Conservation (phyloP, 306 rosid genomes). For the Corylus americana region DNA sequence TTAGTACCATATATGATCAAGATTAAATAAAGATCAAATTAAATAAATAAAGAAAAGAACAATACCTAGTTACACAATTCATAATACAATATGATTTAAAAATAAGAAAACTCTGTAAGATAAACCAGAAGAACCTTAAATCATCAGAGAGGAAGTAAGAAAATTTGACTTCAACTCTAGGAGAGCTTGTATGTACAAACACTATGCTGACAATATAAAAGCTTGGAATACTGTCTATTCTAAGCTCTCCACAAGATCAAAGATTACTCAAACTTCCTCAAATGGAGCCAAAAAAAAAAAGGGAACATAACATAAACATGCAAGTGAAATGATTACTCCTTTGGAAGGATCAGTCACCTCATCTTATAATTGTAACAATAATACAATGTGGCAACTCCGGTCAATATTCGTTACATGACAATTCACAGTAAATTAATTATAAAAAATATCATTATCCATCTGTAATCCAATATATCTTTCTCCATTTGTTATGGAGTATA, state of each 20-base stretch:
- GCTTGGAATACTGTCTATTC: neutral
- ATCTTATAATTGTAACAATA: neutral
- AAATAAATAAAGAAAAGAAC: neutral
- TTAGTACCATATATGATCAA: constrained; percentile 30
- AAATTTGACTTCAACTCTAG: neutral
- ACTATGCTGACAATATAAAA: neutral
- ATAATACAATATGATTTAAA: neutral
- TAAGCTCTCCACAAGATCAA: neutral
- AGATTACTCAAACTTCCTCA: neutral
- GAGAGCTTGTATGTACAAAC: neutral
- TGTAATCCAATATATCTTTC: neutral
- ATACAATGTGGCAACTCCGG: neutral
- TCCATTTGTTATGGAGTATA: neutral
- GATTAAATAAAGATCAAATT: constrained; percentile 7
- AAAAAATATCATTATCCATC: neutral
- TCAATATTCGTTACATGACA: neutral
- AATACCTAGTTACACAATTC: neutral
- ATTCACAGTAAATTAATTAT: neutral
- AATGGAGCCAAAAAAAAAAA: neutral
- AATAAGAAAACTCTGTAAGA: neutral
- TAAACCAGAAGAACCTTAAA: neutral
- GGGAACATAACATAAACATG: neutral
- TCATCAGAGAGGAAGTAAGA: neutral
- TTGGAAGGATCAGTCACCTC: neutral
- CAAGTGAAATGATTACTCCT: neutral